These are phyloP conservation scores for Geosmithia putterillii DNA, from an alignment of 2,329 filamentous ascomycete species.

Conservation along the genomic window DNA sequence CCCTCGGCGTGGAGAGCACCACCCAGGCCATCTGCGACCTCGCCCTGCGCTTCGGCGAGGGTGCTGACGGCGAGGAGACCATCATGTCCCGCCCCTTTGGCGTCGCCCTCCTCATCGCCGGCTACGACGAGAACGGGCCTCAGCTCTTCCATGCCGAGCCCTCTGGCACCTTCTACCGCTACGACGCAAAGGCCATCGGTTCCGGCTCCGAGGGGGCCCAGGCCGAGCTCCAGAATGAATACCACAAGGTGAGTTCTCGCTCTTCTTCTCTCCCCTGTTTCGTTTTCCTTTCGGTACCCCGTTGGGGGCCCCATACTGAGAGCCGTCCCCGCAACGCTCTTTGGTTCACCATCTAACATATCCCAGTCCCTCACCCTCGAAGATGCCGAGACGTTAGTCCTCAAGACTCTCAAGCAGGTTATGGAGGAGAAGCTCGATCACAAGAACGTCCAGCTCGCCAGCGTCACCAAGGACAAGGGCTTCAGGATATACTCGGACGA, in stretches of 20 bases:
- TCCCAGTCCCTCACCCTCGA: slow-evolving; percentile 69
- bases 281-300: not conserved
- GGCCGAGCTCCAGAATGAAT: slow-evolving; percentile 96
- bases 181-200: slow-evolving; percentile 97
- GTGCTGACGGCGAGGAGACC: slow-evolving; percentile 93
- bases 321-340: too few relatives aligned
- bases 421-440: slow-evolving; percentile 99
- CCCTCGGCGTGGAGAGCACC: slow-evolving; percentile 89
- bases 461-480: slow-evolving; percentile 93
- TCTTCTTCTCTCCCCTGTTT: not conserved
- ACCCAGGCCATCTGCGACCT: slow-evolving; percentile 98
- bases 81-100: slow-evolving; percentile 98
- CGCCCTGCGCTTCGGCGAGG: slow-evolving; percentile 91
- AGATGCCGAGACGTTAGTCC: slow-evolving; percentile 86
- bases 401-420: slow-evolving; percentile 98
- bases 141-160: slow-evolving; percentile 97
- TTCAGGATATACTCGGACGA: slow-evolving; percentile 98
- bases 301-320: too few relatives aligned
- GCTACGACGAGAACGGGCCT: slow-evolving; percentile 93
- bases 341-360: too few relatives aligned
- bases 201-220: slow-evolving; percentile 95
- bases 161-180: slow-evolving; percentile 96
- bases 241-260: slow-evolving; percentile 58
- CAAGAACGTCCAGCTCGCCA: slow-evolving; percentile 97
- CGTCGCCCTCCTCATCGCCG: slow-evolving; percentile 90